Base-by-base conservation (phyloP, 148 eudicot genomes). In the Fallopia convolvulus region DNA sequence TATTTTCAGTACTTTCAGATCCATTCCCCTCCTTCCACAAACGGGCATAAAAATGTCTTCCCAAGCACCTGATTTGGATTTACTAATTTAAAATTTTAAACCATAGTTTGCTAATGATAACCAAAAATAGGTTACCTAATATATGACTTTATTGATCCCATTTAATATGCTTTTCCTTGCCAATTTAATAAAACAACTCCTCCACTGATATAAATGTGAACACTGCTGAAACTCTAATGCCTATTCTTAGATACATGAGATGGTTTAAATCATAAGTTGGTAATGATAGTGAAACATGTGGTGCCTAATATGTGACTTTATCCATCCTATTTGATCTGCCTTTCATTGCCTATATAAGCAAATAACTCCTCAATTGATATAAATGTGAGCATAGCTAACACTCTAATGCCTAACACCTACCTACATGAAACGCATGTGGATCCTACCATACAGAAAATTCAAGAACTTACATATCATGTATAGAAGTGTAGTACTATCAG, bases 21-120 rank as follows among this genome's bases (percentile, higher is more conserved):
- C 70, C 40, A 65, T 12, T 65, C 70, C 18, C 32, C 70, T 30
- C 70, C 70, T 58, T 21, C 65, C 46, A 68, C 44, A 36, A 68
- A 14, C 39, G 44, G 4, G 72, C 15, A 39, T 68, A 46, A 14
- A 5, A 68, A 68, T 13, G 41, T 13, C 18, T 4, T 63, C 4
- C 40, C 18, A 17, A 36, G 7, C 15, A 68, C 44, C 15, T 36
- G 72, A 66, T 65, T 65, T 33, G 33, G 40, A 15, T 68, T 68
- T 36, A 15, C 6, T 18, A 68, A 68, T 36, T 14, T 36, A 3
- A 33, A 68, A 39, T 68, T 68, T 33, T 26, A 63, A 20, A 21
- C 13, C 65, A 58, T 58, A 58, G 18, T 8, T 13, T 2, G 21
- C 8, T 33, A 36, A 21, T 30, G 39, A 30, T 30, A 61, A 11